A percentile compares a stretch with the other conserved stretches of the same genome.
These are phyloP conservation scores for Asterochloris erici DNA, from an alignment of 139 green algal species.

Conservation along the genomic window DNA sequence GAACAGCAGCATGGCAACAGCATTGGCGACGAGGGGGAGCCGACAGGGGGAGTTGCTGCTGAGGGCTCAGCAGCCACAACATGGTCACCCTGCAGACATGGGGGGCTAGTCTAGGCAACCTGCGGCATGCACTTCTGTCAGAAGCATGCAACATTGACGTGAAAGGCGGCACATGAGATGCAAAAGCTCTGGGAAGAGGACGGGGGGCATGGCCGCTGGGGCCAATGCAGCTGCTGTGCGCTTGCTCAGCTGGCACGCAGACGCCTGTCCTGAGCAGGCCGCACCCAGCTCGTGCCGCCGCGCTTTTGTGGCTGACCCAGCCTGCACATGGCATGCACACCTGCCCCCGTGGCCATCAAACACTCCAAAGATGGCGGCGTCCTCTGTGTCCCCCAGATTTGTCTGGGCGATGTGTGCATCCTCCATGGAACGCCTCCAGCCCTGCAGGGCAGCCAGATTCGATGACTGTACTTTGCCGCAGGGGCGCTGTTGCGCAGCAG, in stretches of 20 bases:
- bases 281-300: neutral
- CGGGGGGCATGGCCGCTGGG: neutral
- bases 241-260: neutral
- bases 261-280: too few species aligned
- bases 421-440: conserved; percentile 78
- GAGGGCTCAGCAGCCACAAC: too few species aligned
- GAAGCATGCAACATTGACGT: neutral
- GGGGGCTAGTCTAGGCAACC: too few species aligned
- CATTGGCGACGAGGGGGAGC: too few species aligned
- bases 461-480: too few species aligned
- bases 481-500: too few species aligned
- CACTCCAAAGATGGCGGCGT: conserved; percentile 74
- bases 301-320: neutral
- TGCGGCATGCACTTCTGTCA: too few species aligned
- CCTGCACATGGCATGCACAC: neutral
- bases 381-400: conserved; percentile 25
- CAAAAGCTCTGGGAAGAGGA: neutral
- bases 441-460: conserved; percentile 37
- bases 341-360: conserved; percentile 86
- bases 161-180: neutral
- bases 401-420: conserved; percentile 68
- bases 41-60: too few species aligned
- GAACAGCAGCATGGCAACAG: too few species aligned
- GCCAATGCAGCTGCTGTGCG: neutral
- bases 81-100: too few species aligned